Evolutionary conservation across 495 filamentous ascomycete species (phyloP).

Genomic region (Penicillium macrosclerotiorum): DNA sequence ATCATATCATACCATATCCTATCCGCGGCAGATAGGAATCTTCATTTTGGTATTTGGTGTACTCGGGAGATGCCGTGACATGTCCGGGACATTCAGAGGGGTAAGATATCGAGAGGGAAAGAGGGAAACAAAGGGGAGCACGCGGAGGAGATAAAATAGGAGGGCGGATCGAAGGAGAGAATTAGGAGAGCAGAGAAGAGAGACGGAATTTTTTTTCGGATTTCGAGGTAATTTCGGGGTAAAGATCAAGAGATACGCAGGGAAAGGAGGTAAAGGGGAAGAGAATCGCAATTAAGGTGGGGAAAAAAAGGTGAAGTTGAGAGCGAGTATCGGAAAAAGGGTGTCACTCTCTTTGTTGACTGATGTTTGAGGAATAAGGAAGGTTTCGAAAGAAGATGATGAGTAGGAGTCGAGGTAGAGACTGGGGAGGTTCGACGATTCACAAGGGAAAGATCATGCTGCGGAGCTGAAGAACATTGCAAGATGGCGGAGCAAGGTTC

Average conservation of each 20-base stretch:
- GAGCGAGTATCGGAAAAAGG: constrained; percentile 4
- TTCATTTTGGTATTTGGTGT: constrained; percentile 13
- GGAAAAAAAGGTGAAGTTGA: constrained; percentile 4
- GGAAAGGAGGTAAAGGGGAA: constrained; percentile 1
- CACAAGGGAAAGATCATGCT: not conserved
- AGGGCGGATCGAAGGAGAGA: constrained; percentile 6
- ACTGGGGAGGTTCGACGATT: constrained; percentile 4
- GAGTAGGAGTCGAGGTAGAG: constrained; percentile 16
- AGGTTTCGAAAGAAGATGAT: constrained; percentile 1
- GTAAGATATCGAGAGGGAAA: constrained; percentile 14
- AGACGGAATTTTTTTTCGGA: constrained; percentile 17
- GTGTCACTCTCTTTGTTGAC: constrained; percentile 1
- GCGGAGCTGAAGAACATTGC: not conserved
- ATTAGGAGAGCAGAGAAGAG: constrained; percentile 17
- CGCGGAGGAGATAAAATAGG: constrained; percentile 12
- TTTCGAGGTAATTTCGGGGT: constrained; percentile 10
- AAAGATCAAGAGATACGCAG: constrained; percentile 4
- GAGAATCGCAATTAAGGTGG: constrained; percentile 6
- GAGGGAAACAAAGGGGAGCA: constrained; percentile 8
- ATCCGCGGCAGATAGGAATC: constrained; percentile 12
- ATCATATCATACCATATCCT: constrained; percentile 11
- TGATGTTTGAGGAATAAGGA: too few species aligned
- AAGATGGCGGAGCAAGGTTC: not conserved
- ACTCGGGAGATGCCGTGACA: constrained; percentile 15
- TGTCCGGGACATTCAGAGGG: constrained; percentile 7